These are phyloP conservation scores for Dimargaris verticillata DNA, from an alignment of 192 early-diverging fungal genomes.

Conservation along the genomic window DNA sequence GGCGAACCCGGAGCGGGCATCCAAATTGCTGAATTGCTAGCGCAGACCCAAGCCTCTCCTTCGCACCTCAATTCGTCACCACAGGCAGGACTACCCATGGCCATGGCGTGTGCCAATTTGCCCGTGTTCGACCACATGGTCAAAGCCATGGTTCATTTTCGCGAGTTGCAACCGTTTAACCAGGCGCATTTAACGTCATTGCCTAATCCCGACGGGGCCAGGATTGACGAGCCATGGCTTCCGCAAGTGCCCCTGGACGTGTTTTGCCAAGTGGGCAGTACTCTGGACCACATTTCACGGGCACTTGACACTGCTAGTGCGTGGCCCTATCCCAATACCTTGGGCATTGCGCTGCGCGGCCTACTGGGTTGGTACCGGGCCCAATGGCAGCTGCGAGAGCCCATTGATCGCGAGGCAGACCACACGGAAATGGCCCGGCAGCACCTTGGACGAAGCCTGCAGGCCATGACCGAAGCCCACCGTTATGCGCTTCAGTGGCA, in stretches of 20 bases:
- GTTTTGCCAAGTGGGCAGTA: too few species aligned
- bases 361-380: conserved; percentile 6
- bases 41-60: neutral
- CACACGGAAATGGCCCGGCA: conserved; percentile 15
- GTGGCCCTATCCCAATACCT: neutral
- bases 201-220: too few species aligned
- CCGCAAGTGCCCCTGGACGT: neutral
- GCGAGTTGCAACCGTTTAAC: neutral
- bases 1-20: neutral
- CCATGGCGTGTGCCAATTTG: neutral
- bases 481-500: too few species aligned
- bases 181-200: neutral
- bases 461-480: too few species aligned
- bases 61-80: neutral
- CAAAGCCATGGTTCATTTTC: neutral
- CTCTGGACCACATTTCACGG: neutral
- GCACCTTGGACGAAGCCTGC: too few species aligned
- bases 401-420: conserved; percentile 15
- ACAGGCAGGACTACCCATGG: neutral
- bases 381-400: neutral
- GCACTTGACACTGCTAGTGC: neutral
- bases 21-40: neutral
- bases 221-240: neutral
- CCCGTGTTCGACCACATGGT: neutral
- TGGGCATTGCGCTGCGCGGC: neutral